A percentile compares a stretch with the other conserved stretches of the same genome.
Conservation (phyloP, 2,329 filamentous ascomycete genomes). For the Didymella sp. region DNA sequence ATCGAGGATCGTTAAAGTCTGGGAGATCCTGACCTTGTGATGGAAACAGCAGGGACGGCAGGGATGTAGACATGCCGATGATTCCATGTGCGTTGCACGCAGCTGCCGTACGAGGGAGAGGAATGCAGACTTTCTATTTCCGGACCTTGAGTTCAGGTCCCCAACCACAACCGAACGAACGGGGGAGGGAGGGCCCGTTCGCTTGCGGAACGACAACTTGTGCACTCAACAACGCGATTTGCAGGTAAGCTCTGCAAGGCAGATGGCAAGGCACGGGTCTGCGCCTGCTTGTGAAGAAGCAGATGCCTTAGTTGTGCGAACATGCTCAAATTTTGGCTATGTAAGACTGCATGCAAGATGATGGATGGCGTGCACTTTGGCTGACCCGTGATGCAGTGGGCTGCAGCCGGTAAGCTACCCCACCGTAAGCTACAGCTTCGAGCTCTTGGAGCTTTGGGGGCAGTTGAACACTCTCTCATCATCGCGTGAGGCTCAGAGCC, state of each 20-base stretch:
- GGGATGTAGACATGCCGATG: too few relatives aligned
- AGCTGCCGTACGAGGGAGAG: conserved; percentile 2
- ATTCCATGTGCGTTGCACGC: conserved; percentile 19
- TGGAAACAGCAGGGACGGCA: neutral
- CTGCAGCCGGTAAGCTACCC: conserved; percentile 21
- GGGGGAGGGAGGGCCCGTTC: neutral
- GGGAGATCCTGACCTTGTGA: neutral
- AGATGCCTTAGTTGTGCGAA: neutral
- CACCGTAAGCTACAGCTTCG: conserved; percentile 19
- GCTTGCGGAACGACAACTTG: conserved; percentile 1
- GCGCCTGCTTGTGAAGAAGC: neutral
- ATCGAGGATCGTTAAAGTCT: neutral
- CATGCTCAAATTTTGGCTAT: conserved; percentile 2
- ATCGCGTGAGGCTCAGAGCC: neutral
- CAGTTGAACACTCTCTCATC: neutral
- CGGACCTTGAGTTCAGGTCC: neutral
- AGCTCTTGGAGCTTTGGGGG: conserved; percentile 6
- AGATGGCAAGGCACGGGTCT: neutral
- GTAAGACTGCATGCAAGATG: conserved; percentile 3
- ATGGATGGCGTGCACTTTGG: conserved; percentile 9
- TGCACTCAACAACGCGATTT: neutral
- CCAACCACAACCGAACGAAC: neutral
- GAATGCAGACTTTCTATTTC: conserved; percentile 4
- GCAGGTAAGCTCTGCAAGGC: neutral
- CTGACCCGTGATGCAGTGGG: conserved; percentile 3